Evolutionary conservation across 2,329 filamentous ascomycete species (phyloP), one percentile per base, ranked within the genome.

Genomic region (Pseudogymnoascus sp.): DNA sequence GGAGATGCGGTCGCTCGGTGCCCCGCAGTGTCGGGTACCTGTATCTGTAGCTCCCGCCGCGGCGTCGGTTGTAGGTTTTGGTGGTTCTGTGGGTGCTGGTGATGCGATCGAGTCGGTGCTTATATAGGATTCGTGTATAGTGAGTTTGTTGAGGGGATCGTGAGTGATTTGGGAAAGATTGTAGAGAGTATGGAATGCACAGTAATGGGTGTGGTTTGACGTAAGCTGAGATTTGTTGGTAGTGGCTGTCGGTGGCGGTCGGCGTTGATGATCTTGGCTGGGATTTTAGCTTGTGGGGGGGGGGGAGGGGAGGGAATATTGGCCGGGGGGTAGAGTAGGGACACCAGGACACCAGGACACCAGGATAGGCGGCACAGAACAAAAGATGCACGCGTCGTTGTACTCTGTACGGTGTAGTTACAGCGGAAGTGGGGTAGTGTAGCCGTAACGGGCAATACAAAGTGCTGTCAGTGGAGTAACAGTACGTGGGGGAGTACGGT

Each of bases 151-250:
- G 43, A 15, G 30, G 7, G 25, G 14, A 30, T 50, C 22, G 43
- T 50, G 22, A n/a, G 25, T 50, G 25, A 50, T 9, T 18, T 25
- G 18, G n/a, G 11, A 12, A 30, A 50, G 43, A 50, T 6, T 50
- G 22, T 30, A 30, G n/a, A 30, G 28, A 7, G 28, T 30, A 30
- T 7, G 7, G 28, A 30, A 7, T 30, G 7, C 28, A 30, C 28
- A 30, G 28, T 39, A 18, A 8, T 30, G 11, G 30, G 43, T 30
- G n/a, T 3, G 30, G 14, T 30, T 50, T 50, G 43, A 50, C 25
- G 43, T 50, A 30, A 50, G 43, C 43, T 50, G 43, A 50, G 43
- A 50, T 50, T 50, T 30, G 43, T 28, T 47, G 25, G 43, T 50
- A 15, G 43, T 30, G 6, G 43, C 15, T 9, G 43, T 6, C 3